Conservation (phyloP, 2,329 filamentous ascomycete genomes). For the Endoconidiophora polonica region DNA sequence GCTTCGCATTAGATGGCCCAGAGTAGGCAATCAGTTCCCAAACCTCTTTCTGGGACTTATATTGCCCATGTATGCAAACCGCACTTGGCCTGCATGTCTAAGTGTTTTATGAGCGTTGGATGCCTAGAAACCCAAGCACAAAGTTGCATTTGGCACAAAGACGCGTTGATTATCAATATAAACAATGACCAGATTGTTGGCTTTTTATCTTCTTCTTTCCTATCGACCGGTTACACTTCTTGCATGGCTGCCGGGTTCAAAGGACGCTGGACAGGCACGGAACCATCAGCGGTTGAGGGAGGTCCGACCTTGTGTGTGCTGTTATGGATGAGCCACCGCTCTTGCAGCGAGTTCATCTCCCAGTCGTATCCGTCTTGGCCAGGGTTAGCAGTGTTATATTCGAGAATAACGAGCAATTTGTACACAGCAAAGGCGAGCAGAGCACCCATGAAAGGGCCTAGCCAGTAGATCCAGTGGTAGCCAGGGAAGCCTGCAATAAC, state of each 20-base stretch:
- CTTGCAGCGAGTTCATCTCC: slow-evolving; percentile 15
- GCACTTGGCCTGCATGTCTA: too few species aligned
- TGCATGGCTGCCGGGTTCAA: slow-evolving; percentile 5
- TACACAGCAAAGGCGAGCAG: slow-evolving; percentile 33
- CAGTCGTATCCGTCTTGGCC: slow-evolving; percentile 28
- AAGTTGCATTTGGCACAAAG: too few species aligned
- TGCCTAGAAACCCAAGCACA: too few species aligned
- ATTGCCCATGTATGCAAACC: too few species aligned
- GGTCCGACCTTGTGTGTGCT: slow-evolving; percentile 9
- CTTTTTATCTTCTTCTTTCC: too few species aligned
- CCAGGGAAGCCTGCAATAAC: slow-evolving; percentile 26
- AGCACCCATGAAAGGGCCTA: slow-evolving; percentile 34
- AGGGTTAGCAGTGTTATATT: slow-evolving; percentile 34
- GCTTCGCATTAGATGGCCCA: too few species aligned
- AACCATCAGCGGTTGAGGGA: slow-evolving; percentile 10
- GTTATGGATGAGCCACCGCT: slow-evolving; percentile 7
- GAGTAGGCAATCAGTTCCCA: too few species aligned
- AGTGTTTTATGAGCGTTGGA: too few species aligned
- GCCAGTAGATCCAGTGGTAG: slow-evolving; percentile 39
- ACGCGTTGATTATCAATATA: too few species aligned
- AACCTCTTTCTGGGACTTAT: too few species aligned
- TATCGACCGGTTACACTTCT: slow-evolving; percentile 4
- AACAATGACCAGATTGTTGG: too few species aligned
- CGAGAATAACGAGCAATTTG: slow-evolving; percentile 31
- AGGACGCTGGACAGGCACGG: slow-evolving; percentile 2